Base-by-base conservation (phyloP, 2,329 filamentous ascomycete species). In the Alternaria arbusti region DNA sequence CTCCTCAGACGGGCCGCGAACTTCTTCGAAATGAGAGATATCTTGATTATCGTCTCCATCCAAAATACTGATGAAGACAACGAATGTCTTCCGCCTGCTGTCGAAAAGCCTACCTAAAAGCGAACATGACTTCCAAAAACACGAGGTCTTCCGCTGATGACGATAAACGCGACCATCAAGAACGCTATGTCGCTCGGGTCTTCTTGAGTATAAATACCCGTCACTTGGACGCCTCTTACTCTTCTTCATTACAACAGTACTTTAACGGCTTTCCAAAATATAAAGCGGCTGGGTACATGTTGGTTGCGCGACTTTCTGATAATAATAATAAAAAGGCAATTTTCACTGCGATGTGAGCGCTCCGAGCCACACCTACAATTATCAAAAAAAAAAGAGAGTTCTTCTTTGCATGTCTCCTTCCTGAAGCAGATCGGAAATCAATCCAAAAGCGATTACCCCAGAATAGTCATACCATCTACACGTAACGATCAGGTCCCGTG, bases 381-480 rank as follows among this genome's bases (percentile, higher is more conserved):
- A 40, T 17, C 6, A 17, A 40, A 40, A 40, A 40, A 40, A 40
- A 17, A 11, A 8, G 13, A 5, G 4, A 32, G 13, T 11, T 11
- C 4, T 15, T 15, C 3, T 17, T 1, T 0, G 0, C 4, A n/a
- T 15, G 13, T 17, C 9, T 40, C 9, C 9, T 3, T 40, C 28
- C 28, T 30, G 0, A 11, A 30, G 28, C 28, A 12, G 11, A 12
- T 30, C 28, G 28, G 28, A 12, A 12, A 30, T 6, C 11, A 30
- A 6, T 3, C 1, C 28, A 30, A 5, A 30, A 30, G 1, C 28
- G 2, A 30, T 1, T 30, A 30, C 2, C 28, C 28, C 26, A 28
- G 25, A 2, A 26, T 26, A 8, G 25, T 26, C 25, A 26, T 26
- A 26, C 25, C 8, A 8, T 26, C 25, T 26, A 26, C 25, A 26